Conservation (phyloP, 306 rosid species). For the Prinsepia uniflora region DNA sequence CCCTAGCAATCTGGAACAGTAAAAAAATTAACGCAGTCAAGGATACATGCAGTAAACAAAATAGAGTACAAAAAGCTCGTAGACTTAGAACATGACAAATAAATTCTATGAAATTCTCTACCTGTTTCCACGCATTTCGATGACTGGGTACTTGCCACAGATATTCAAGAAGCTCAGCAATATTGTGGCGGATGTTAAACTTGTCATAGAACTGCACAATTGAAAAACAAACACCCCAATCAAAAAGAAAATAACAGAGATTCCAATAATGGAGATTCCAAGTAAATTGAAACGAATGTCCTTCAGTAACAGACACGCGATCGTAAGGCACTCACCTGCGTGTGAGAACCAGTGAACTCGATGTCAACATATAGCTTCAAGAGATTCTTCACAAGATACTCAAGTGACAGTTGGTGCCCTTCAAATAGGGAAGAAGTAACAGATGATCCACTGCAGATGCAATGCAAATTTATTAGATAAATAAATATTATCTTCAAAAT, state of each 20-base stretch:
- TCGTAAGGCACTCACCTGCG: conserved; percentile 50
- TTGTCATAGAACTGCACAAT: conserved; percentile 87
- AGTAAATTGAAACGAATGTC: background rate
- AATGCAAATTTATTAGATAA: conserved; percentile 18
- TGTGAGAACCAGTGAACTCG: conserved; percentile 98
- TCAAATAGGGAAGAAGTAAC: conserved; percentile 76
- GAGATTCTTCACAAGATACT: conserved; percentile 93
- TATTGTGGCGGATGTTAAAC: conserved; percentile 96
- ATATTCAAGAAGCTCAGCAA: conserved; percentile 97
- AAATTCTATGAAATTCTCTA: conserved; percentile 18
- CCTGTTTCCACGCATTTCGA: conserved; percentile 98
- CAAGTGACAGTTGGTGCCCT: conserved; percentile 90
- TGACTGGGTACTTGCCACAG: conserved; percentile 99
- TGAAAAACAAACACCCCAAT: conserved; percentile 27
- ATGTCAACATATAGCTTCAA: conserved; percentile 97
- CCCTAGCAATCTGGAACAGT: conserved; percentile 85
- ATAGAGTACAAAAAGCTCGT: background rate
- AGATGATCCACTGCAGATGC: conserved; percentile 63
- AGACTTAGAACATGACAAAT: background rate
- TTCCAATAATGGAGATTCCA: background rate
- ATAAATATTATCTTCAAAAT: conserved; percentile 28
- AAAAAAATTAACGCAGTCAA: conserved; percentile 16
- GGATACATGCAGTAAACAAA: background rate
- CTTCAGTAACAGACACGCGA: background rate
- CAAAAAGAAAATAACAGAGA: conserved; percentile 20